Evolutionary conservation across 2,329 filamentous ascomycete genomes (phyloP), one percentile per base, ranked within the genome.

Genomic region (Claviceps digitariae): DNA sequence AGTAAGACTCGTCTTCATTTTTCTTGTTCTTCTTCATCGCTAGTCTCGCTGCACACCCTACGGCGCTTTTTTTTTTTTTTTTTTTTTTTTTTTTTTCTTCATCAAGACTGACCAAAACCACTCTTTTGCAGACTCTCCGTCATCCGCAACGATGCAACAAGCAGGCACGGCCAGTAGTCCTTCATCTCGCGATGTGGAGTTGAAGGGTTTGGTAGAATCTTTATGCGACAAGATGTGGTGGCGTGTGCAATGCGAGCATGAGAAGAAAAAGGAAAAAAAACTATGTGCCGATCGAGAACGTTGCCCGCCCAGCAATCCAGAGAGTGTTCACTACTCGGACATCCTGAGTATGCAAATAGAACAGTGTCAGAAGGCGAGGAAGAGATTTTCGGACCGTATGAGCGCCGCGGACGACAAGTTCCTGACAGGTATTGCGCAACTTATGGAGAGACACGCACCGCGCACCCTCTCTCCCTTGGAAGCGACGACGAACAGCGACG

Each of bases 221-320:
- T n/a, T 65, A 7, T 59, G 57, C 23, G 58, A 66, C 8, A 59
- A 59, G 46, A 54, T 59, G 4, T 50, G 51, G 46, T 59, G 56
- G 51, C 60, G 52, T 17, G 56, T 56, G 38, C 54, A 59, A 20
- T 54, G 57, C 46, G 55, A 58, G 7, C 46, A 52, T 3, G 57
- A 59, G 20, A 56, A 57, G 4, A 59, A 55, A 10, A 58, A 51
- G 31, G 55, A 55, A 13, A 58, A 55, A 46, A 61, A 49, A 34
- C 31, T 57, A 7, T 51, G 51, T 13, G 12, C 9, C 17, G 60
- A 62, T 15, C 52, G 57, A 29, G 55, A 57, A 5, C 58, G 58
- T 2, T 57, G 53, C 15, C 48, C 48, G 4, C 49, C 56, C 1
- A 58, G 49, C 52, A 56, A 56, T 34, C 13, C 52, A 12, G 65